Evolutionary conservation across 108 stramenopile species (phyloP).

Genomic region (Skeletonema menzelii): DNA sequence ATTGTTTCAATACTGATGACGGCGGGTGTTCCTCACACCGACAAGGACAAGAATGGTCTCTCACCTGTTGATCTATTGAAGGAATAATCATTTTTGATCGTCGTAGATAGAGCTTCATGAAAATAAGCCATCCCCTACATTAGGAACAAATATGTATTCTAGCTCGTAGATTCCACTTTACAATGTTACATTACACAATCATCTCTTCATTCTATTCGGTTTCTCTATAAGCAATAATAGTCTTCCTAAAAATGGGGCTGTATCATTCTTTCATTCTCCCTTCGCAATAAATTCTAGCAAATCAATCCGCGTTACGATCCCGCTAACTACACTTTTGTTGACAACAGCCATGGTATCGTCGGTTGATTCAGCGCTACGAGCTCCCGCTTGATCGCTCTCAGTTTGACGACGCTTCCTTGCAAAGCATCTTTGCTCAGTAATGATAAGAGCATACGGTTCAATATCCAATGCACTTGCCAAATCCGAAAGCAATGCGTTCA

Average conservation of each 20-base stretch:
- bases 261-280: not conserved
- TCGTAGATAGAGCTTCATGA: not conserved
- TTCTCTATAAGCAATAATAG: not conserved
- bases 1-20: slow-evolving; percentile 82
- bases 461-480: slow-evolving; percentile 87
- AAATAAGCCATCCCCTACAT: not conserved
- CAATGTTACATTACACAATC: not conserved
- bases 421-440: slow-evolving; percentile 84
- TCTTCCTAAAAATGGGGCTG: not conserved
- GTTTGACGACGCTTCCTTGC: slow-evolving; percentile 48
- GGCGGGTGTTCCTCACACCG: slow-evolving; percentile 76
- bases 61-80: slow-evolving; percentile 79
- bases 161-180: not conserved
- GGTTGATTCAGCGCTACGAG: slow-evolving; percentile 29
- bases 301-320: slow-evolving; percentile 79
- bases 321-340: slow-evolving; percentile 68
- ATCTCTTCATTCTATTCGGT: not conserved
- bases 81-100: slow-evolving; percentile 15
- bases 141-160: not conserved
- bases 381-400: slow-evolving; percentile 22
- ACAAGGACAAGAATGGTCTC: slow-evolving; percentile 76
- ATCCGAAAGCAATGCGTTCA: slow-evolving; percentile 73
- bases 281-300: slow-evolving; percentile 54
- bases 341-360: slow-evolving; percentile 41
- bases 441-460: slow-evolving; percentile 90